Evolutionary conservation across 2,329 filamentous ascomycete species (phyloP).

Genomic region (Trichoderma koningiopsis): DNA sequence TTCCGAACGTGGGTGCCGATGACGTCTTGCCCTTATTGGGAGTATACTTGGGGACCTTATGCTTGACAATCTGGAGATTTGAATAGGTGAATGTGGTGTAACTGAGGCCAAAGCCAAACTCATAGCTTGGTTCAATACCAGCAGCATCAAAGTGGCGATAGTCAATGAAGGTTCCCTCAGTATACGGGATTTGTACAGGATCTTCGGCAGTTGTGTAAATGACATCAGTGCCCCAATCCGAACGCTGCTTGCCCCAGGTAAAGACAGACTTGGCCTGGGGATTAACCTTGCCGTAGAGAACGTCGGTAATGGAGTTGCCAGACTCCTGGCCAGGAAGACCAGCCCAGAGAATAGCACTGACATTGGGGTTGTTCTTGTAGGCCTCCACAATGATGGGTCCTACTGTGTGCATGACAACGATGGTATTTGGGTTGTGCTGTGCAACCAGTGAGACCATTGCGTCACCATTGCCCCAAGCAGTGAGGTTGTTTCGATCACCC

Average conservation of each 20-base stretch:
- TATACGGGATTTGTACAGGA: not conserved
- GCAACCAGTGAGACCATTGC: constrained; percentile 61
- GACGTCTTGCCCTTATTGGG: constrained; percentile 1
- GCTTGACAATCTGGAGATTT: not conserved
- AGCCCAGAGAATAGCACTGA: constrained; percentile 64
- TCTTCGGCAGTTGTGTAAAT: not conserved
- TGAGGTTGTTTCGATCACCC: constrained; percentile 56
- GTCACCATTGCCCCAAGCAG: constrained; percentile 48
- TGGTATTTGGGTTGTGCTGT: constrained; percentile 59
- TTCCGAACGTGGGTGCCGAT: not conserved
- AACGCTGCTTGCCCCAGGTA: not conserved
- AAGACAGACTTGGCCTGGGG: constrained; percentile 3
- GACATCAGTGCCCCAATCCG: not conserved
- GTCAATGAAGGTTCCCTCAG: not conserved
- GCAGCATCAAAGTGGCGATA: constrained; percentile 9
- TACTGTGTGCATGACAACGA: constrained; percentile 65
- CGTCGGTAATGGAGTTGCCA: constrained; percentile 56
- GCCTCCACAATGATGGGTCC: constrained; percentile 63
- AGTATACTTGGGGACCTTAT: constrained; percentile 5
- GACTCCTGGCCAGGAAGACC: constrained; percentile 68
- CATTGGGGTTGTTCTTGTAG: constrained; percentile 67
- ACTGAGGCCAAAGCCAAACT: constrained; percentile 1
- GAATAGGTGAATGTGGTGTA: constrained; percentile 6
- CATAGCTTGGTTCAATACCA: constrained; percentile 5
- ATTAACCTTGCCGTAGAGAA: constrained; percentile 59